Base-by-base conservation (phyloP, 495 filamentous ascomycete species). In the Penicillium salamii region DNA sequence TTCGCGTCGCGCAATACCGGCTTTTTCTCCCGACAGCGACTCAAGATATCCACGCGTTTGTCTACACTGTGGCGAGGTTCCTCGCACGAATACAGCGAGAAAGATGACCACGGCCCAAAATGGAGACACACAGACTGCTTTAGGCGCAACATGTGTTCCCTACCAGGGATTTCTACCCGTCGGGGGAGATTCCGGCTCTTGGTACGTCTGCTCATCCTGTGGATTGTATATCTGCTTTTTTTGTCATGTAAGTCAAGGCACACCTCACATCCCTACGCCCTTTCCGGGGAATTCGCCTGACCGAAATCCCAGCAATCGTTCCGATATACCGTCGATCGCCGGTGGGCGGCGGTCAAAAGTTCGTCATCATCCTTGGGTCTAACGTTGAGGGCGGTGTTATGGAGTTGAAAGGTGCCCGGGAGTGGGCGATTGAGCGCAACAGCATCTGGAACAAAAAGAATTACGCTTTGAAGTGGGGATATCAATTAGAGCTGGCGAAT, bases 351-450 rank as follows among this genome's bases (percentile, higher is more conserved):
- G 93, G 95, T 1, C 82, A 80, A 55, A 97, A 96, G 61, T 89
- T 88, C 58, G 93, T 99, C 29, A 87, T 99, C 24, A 92, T 99
- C 54, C 74, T 97, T 7, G 91, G 85, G 29, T 91, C 93, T 38
- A 99, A 99, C 62, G 79, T 91, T 46, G 93, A 95, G 23, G 93
- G 93, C 42, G 93, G 93, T 40, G 93, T 99, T 5, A 97, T 97
- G 92, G 93, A 96, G 64, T 96, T 88, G 91, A 99, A 99, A 65
- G 93, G 95, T 0, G 85, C 95, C 5, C 80, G 92, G 46, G 93
- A 99, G 66, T 99, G 95, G 95, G 93, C 93, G 0, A 92, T 97
- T 46, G 93, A 99, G 74, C 80, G 95, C 63, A 91, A 97, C 69
- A 97, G 91, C 58, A 83, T 97, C 21, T 84, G 83, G 67, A 97